A percentile compares a stretch with the other conserved stretches of the same genome.
phyloP scores from a whole-genome alignment of 2,329 filamentous ascomycete genomes.

The Geosmithia flava region DNA sequence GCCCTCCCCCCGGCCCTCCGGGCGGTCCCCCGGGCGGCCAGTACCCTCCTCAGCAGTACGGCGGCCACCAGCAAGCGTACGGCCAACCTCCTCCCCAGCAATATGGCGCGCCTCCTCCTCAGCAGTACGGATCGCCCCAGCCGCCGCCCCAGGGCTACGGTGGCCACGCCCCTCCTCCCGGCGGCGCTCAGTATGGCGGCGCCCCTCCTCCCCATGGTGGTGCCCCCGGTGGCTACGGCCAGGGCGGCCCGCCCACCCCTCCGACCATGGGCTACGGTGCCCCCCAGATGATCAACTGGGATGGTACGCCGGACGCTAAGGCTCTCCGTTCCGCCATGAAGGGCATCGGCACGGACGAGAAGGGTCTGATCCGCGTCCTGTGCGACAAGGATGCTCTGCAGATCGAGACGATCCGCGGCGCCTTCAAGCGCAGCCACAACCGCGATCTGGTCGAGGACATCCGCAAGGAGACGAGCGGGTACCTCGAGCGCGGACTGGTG shows the following conservation, averaged over 20 bases:
- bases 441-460: constrained; percentile 66
- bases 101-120: constrained; percentile 13
- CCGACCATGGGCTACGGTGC: constrained; percentile 66
- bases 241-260: constrained; percentile 40
- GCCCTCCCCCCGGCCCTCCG: constrained; percentile 7
- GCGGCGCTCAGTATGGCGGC: constrained; percentile 14
- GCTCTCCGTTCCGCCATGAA: constrained; percentile 77
- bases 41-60: constrained; percentile 4
- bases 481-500: constrained; percentile 63
- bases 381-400: constrained; percentile 67
- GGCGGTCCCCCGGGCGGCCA: constrained; percentile 4
- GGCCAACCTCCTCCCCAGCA: constrained; percentile 8
- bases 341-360: constrained; percentile 83
- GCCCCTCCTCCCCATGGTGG: constrained; percentile 24
- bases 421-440: constrained; percentile 52
- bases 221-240: constrained; percentile 17
- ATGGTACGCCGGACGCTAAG: constrained; percentile 58
- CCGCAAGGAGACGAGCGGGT: constrained; percentile 62
- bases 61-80: constrained; percentile 11
- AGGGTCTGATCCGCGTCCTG: constrained; percentile 57
- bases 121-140: constrained; percentile 18
- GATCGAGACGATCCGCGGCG: constrained; percentile 52
- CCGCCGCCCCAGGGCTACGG: constrained; percentile 16
- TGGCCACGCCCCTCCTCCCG: constrained; percentile 16
- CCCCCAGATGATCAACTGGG: constrained; percentile 55